Conservation (phyloP, 202 grass and related monocot species). For the Eragrostis tef region DNA sequence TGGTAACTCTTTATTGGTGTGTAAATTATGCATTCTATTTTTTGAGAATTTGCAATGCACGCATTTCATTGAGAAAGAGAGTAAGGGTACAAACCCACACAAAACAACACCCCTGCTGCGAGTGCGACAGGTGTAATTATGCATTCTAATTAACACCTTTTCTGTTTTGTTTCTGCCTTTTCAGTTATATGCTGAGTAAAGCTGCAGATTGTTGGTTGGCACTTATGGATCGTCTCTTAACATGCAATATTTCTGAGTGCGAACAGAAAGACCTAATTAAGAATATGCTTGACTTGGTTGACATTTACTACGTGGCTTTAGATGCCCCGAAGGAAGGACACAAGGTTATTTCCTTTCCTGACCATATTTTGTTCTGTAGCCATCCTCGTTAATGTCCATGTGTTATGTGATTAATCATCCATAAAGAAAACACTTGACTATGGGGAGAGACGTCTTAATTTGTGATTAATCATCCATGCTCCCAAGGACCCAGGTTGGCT, state of each 20-base stretch:
- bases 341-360: conserved; percentile 55
- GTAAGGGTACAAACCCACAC: too few relatives aligned
- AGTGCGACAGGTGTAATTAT: neutral
- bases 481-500: too few relatives aligned
- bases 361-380: neutral
- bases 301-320: conserved; percentile 80
- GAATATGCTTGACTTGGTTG: conserved; percentile 62
- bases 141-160: neutral
- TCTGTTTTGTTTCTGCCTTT: conserved; percentile 24
- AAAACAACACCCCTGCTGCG: too few relatives aligned
- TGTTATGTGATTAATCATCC: neutral
- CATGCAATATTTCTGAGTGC: conserved; percentile 36
- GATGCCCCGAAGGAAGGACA: conserved; percentile 71
- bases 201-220: conserved; percentile 68
- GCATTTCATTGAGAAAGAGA: too few relatives aligned
- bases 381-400: neutral
- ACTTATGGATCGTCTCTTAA: conserved; percentile 77
- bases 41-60: too few relatives aligned
- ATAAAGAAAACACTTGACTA: neutral
- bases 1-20: neutral
- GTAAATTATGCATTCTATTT: neutral
- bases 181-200: conserved; percentile 52
- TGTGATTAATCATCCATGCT: too few relatives aligned
- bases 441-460: too few relatives aligned
- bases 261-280: conserved; percentile 36